phyloP scores from a whole-genome alignment of 1,284 basidiomycete species.

The Puccinia brachypodii region DNA sequence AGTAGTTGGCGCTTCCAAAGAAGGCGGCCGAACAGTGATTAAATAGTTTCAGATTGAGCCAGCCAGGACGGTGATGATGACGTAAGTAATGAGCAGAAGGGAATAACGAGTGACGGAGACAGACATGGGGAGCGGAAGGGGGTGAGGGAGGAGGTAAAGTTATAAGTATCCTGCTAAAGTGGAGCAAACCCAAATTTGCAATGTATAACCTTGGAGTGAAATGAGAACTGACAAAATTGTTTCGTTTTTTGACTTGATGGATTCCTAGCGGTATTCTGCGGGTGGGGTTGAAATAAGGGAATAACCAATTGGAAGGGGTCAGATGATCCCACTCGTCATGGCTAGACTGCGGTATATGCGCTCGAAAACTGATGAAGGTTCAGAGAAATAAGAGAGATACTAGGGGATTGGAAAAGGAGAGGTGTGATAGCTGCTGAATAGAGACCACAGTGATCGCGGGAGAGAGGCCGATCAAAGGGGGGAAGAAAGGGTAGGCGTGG shows the following conservation, averaged over 20 bases:
- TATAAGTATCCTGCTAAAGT: background rate
- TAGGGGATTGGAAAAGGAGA: too few relatives aligned
- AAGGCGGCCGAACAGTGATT: background rate
- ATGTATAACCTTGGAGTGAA: background rate
- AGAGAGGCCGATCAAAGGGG: background rate
- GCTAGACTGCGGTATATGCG: too few relatives aligned
- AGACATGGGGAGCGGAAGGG: background rate
- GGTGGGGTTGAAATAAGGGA: background rate
- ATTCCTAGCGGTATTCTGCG: background rate
- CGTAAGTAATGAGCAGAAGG: too few relatives aligned
- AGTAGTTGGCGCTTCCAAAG: background rate
- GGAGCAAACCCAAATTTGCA: background rate
- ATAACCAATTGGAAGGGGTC: background rate
- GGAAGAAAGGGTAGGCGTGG: too few relatives aligned
- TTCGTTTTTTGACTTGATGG: background rate
- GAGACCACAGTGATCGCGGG: conserved; percentile 5
- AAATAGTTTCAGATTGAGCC: background rate
- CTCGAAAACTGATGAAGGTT: too few relatives aligned
- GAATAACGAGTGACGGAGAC: background rate
- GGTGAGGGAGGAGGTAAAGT: background rate
- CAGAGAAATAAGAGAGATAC: too few relatives aligned
- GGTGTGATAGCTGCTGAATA: background rate
- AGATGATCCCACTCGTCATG: background rate
- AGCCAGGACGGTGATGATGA: background rate
- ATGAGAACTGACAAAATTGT: background rate